Percentiles rank a stretch among this genome's conserved stretches.
These are phyloP conservation scores for Pleurotus salmoneostramineus DNA, from an alignment of 768 basidiomycete genomes.

Conservation along the genomic window DNA sequence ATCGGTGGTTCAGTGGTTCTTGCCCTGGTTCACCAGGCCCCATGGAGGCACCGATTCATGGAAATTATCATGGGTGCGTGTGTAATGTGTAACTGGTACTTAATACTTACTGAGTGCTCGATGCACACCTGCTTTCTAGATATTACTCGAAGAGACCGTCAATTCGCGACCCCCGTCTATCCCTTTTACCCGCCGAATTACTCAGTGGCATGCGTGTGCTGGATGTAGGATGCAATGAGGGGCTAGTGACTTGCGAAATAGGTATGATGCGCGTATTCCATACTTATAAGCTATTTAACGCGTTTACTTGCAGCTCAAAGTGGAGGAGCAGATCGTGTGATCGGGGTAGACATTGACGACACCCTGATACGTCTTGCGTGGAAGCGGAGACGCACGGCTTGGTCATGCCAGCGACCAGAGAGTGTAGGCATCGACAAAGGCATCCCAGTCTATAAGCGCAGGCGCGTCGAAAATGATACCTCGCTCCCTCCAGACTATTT, in stretches of 20 bases:
- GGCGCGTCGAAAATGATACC: neutral
- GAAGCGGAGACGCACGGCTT: constrained; percentile 63
- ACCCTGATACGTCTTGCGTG: constrained; percentile 72
- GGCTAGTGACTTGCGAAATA: constrained; percentile 83
- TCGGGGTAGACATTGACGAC: constrained; percentile 86
- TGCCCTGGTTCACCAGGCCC: neutral
- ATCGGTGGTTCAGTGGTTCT: neutral
- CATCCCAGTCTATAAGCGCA: neutral
- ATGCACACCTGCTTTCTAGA: constrained; percentile 24
- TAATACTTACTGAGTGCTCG: neutral
- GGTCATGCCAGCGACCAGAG: constrained; percentile 60
- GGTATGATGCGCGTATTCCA: constrained; percentile 36
- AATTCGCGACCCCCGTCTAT: constrained; percentile 59
- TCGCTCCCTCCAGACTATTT: constrained; percentile 49
- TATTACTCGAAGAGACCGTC: constrained; percentile 77
- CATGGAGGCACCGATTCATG: constrained; percentile 41
- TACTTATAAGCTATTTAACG: neutral
- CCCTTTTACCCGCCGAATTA: constrained; percentile 48
- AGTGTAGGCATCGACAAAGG: neutral
- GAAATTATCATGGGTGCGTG: constrained; percentile 69
- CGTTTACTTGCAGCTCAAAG: constrained; percentile 49
- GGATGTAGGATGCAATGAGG: constrained; percentile 87
- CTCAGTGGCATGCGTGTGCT: constrained; percentile 60
- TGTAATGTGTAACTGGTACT: constrained; percentile 6
- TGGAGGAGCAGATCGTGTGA: constrained; percentile 57